A percentile compares a stretch with the other conserved stretches of the same genome.
Evolutionary conservation across 2,329 filamentous ascomycete species (phyloP).

Genomic region (Raffaelea arxii): DNA sequence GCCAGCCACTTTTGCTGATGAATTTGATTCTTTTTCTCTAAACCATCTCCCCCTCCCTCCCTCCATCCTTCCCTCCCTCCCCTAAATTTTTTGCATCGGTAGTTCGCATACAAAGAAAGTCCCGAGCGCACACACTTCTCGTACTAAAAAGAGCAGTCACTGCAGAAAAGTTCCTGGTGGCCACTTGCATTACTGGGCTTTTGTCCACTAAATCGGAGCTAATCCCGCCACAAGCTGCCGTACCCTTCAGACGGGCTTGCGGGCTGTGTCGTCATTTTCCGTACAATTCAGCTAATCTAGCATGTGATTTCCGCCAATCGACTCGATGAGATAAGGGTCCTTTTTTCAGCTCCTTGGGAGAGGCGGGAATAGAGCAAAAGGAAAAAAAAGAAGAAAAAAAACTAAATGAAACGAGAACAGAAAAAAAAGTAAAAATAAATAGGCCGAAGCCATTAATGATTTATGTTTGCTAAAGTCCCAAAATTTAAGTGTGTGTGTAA

Average conservation of each 20-base stretch:
- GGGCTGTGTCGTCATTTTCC: background rate
- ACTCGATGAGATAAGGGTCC: background rate
- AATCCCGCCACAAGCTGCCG: background rate
- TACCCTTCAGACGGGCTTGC: background rate
- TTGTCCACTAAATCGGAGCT: background rate
- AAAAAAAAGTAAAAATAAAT: conserved; percentile 1
- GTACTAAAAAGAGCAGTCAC: too few relatives aligned
- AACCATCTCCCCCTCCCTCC: background rate
- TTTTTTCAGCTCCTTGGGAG: too few relatives aligned
- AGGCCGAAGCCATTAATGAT: conserved; percentile 8
- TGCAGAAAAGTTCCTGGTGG: too few relatives aligned
- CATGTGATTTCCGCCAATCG: background rate
- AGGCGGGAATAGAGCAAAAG: too few relatives aligned
- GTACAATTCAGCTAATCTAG: background rate
- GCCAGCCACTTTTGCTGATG: background rate
- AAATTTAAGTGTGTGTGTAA: too few relatives aligned
- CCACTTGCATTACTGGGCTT: background rate
- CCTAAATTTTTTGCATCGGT: too few relatives aligned
- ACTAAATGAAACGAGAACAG: too few relatives aligned
- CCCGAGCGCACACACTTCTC: too few relatives aligned
- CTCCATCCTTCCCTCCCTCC: background rate
- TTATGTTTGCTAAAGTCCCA: too few relatives aligned
- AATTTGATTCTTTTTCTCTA: background rate
- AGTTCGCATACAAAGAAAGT: too few relatives aligned
- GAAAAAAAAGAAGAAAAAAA: too few relatives aligned